phyloP scores from a whole-genome alignment of 441 rosid species.

The Eruca vesicaria region DNA sequence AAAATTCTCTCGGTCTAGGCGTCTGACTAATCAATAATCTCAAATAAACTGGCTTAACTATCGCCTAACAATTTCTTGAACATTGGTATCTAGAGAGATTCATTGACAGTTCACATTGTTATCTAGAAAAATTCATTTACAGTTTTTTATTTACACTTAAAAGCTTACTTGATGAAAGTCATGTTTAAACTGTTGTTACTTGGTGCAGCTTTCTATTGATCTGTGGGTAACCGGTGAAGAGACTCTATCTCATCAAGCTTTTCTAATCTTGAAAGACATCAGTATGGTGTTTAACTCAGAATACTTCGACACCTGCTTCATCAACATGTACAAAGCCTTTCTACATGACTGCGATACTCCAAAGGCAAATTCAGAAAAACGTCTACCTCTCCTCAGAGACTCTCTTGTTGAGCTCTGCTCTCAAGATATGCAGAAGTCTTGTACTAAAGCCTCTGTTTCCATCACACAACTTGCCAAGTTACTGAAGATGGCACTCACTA shows the following conservation, averaged over 20 bases:
- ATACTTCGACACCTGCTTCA: constrained; percentile 60
- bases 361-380: constrained; percentile 48
- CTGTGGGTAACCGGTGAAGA: constrained; percentile 80
- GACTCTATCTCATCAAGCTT: constrained; percentile 53
- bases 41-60: too few species aligned
- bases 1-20: too few species aligned
- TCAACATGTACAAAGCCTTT: constrained; percentile 68
- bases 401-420: constrained; percentile 77
- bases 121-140: background rate
- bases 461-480: constrained; percentile 72
- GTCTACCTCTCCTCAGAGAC: constrained; percentile 51
- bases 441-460: constrained; percentile 56
- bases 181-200: constrained; percentile 14
- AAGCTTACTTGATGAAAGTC: background rate
- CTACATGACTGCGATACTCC: constrained; percentile 62
- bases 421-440: constrained; percentile 75
- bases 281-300: constrained; percentile 56
- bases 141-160: background rate
- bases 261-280: constrained; percentile 61
- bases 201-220: constrained; percentile 66
- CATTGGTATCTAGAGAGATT: background rate
- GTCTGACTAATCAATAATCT: too few species aligned
- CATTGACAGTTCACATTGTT: background rate
- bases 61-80: too few species aligned
- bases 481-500: constrained; percentile 59